Evolutionary conservation across 2,329 filamentous ascomycete species (phyloP), one percentile per base, ranked within the genome.

Genomic region (Verticillium nonalfalfae): DNA sequence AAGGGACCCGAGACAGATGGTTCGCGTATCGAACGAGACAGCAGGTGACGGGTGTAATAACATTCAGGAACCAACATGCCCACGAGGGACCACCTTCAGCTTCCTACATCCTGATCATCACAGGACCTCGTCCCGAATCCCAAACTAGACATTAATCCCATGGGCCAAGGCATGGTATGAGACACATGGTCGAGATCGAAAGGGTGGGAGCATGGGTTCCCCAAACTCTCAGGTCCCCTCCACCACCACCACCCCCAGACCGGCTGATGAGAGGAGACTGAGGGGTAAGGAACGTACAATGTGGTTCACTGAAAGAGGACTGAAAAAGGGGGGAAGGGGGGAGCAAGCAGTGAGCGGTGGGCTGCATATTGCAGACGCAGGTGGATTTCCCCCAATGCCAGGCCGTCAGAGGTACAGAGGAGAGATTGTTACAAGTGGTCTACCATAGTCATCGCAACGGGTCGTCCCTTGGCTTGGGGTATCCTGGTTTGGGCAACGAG

Each of bases 191-290:
- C 34, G 38, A 34, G 21, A 66, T 67, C 0, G 67, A 67, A 9
- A 45, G 57, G 58, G 62, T 66, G 3, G 69, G 69, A 50, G 26
- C 57, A 58, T 34, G 57, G 57, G 40, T 58, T 40, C 57, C 57
- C 57, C 40, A 58, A 39, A 45, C 45, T 50, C 38, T 15, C 40
- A 58, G 33, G 31, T 50, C 21, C 50, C 56, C 39, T 21, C 21
- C 26, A 4, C 26, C 26, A 31, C 26, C 26, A 31, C 26, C 26
- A 31, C 39, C 57, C 57, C 57, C 57, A 50, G 57, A 58, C 45
- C 57, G 57, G 57, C 38, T 58, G 57, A 58, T 45, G 57, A 58
- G 26, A 31, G 26, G 26, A 31, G 26, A 31, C 26, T 4, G 26
- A 31, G 26, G 26, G 26, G 26, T 31, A 31, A 31, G 26, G 26